Evolutionary conservation across 139 green algal genomes (phyloP).

Genomic region (Mesotaenium endlicherianum): DNA sequence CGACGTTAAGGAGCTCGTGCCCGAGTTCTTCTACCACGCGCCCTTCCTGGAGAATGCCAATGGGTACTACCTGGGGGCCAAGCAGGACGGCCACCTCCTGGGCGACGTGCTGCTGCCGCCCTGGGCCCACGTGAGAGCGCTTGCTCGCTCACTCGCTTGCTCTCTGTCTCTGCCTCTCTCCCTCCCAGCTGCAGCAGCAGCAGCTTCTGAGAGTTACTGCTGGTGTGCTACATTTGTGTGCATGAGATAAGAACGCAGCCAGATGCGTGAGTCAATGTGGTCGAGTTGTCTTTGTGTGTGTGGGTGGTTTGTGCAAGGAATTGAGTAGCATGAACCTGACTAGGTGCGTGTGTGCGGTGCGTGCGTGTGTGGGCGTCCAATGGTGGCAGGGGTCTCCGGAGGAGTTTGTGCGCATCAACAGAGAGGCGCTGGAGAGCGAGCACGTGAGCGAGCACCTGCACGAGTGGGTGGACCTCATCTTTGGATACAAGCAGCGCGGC

Average conservation of each 20-base stretch:
- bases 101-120: conserved; percentile 55
- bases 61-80: conserved; percentile 44
- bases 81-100: conserved; percentile 33
- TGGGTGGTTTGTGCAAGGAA: no score
- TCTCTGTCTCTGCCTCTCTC: background rate
- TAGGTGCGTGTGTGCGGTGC: no score
- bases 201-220: no score
- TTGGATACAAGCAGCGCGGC: conserved; percentile 20
- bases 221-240: conserved; percentile 59
- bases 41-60: conserved; percentile 59
- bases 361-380: no score
- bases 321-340: no score
- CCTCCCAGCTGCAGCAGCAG: no score
- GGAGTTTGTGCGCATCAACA: conserved; percentile 44
- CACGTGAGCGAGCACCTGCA: conserved; percentile 66
- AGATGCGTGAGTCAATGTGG: conserved; percentile 65
- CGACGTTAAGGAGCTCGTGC: conserved; percentile 65
- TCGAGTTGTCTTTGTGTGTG: no score
- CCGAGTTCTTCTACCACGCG: conserved; percentile 59
- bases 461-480: conserved; percentile 61
- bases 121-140: conserved; percentile 50
- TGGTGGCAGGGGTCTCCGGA: conserved; percentile 25
- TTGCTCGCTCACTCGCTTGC: background rate
- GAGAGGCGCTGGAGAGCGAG: conserved; percentile 60
- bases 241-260: conserved; percentile 56